Conservation (phyloP, 768 basidiomycete genomes). For the Bullera alba region DNA sequence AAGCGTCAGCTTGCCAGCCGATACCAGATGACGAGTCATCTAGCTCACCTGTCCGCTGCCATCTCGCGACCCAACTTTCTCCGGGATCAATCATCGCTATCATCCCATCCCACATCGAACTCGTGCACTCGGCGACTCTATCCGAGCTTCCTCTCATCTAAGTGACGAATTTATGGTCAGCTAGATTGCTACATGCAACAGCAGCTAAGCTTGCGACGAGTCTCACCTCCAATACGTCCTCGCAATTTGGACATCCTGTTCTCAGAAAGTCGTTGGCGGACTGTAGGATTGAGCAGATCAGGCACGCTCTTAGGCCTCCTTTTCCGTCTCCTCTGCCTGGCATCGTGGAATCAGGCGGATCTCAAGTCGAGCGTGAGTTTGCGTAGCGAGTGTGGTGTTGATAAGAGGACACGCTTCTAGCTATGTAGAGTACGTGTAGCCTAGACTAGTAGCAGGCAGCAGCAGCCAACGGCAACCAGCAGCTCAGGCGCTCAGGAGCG, state of each 20-base stretch:
- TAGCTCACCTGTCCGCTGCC: slow-evolving; percentile 82
- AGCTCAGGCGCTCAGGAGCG: no score
- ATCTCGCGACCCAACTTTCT: slow-evolving; percentile 88
- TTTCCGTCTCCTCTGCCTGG: slow-evolving; percentile 47
- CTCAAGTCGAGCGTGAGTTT: no score
- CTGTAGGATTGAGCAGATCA: slow-evolving; percentile 87
- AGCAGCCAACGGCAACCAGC: no score
- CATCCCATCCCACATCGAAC: slow-evolving; percentile 84
- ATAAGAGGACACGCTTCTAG: no score
- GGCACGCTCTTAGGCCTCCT: slow-evolving; percentile 73
- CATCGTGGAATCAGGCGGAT: slow-evolving; percentile 9
- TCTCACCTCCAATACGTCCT: slow-evolving; percentile 82
- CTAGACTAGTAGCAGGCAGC: no score
- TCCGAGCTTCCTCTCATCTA: slow-evolving; percentile 86
- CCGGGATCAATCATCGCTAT: slow-evolving; percentile 80
- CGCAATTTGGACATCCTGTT: slow-evolving; percentile 92
- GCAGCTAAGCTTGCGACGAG: background rate
- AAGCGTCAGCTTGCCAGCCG: slow-evolving; percentile 2
- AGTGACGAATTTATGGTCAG: background rate
- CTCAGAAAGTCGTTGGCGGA: slow-evolving; percentile 73
- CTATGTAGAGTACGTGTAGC: no score
- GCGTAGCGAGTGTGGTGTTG: no score
- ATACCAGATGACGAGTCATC: background rate
- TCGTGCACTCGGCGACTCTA: slow-evolving; percentile 76
- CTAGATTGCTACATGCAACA: background rate